Base-by-base conservation (phyloP, 1,284 basidiomycete genomes). In the Marasmius oreades region DNA sequence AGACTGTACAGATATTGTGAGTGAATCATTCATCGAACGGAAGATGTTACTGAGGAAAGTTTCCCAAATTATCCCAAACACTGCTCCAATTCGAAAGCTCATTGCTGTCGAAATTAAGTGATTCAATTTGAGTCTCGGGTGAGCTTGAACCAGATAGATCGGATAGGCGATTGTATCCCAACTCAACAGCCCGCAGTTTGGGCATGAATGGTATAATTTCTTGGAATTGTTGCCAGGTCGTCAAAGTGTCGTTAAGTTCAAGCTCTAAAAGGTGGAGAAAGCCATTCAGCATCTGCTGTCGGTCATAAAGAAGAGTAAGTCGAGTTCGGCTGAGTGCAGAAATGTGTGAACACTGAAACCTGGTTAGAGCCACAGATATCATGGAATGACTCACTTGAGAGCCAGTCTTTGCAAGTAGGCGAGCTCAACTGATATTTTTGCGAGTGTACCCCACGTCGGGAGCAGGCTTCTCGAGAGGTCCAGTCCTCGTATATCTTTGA, bases 381-480 rank as follows among this genome's bases (percentile, higher is more conserved):
- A 43, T 50, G 44, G 59, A 60, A 50, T 43, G 52, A 73, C 80
- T 66, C 63, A 95, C 94, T 93, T 95, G 60, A 98, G 69, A 24
- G 85, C 76, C 18, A 98, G 76, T 42, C 81, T 78, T 58, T 83
- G 77, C 14, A 98, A 77, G 10, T 68, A 67, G 5, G 79, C 79
- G 1, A 98, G 73, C 63, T 88, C 86, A 3, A 67, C 63, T 11
- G 81, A 71, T 60, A 98, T 92, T 18, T 73, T 66, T 1, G 85
- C 82, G 10, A 97, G 75, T 8, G 78, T 74, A 24, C 84, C 73
- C 92, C 95, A 95, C 48, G 71, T 77, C 2, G 86, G 70, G 6
- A 98, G 63, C 14, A 98, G 78, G 66, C 82, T 95, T 39, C 77
- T 77, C 12, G 94, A 95, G 23, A 99, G 75, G 71, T 98, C 90